phyloP scores from a whole-genome alignment of 2,329 filamentous ascomycete species.

The Aspergillus sp. region DNA sequence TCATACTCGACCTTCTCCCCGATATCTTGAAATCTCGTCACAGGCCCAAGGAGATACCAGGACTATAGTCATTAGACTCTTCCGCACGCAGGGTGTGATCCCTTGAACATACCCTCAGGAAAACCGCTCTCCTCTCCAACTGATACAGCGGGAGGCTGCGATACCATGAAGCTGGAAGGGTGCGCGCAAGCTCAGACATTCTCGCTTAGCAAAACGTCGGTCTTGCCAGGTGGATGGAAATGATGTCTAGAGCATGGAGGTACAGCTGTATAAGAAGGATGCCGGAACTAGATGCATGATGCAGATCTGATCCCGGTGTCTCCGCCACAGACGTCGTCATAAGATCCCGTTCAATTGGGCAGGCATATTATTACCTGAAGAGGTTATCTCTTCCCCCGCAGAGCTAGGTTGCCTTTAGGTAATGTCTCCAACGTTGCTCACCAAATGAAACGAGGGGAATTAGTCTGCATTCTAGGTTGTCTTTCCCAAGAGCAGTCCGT shows the following conservation, averaged over 20 bases:
- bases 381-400: constrained; percentile 26
- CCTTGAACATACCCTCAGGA: constrained; percentile 41
- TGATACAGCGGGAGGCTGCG: constrained; percentile 49
- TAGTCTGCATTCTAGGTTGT: too few relatives aligned
- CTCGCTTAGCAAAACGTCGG: background rate
- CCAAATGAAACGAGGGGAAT: too few relatives aligned
- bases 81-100: background rate
- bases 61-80: constrained; percentile 31
- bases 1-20: constrained; percentile 48
- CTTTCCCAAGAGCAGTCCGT: too few relatives aligned
- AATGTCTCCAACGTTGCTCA: background rate
- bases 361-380: constrained; percentile 31
- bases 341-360: constrained; percentile 13
- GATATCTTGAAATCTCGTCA: constrained; percentile 47
- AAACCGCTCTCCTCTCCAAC: constrained; percentile 50
- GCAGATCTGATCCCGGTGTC: background rate
- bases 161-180: constrained; percentile 55
- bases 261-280: background rate
- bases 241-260: background rate
- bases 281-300: constrained; percentile 4
- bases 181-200: constrained; percentile 37
- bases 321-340: background rate
- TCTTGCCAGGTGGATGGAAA: background rate
- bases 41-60: constrained; percentile 53
- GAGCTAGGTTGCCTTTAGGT: background rate